Conservation (phyloP, 2,329 filamentous ascomycete species). For the Metarhizium brunneum region DNA sequence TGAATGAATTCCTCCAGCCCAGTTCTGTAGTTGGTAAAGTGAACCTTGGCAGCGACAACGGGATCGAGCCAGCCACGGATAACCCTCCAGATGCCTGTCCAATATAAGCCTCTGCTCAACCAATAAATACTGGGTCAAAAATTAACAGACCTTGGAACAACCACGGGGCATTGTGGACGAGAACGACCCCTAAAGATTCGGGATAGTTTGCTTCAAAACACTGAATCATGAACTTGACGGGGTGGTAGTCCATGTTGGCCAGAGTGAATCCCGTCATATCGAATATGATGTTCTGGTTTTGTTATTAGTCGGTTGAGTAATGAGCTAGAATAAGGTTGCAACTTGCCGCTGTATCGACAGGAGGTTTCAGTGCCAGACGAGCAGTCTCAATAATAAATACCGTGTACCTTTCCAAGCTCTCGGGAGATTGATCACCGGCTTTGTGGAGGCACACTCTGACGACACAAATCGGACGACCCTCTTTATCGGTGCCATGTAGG, state of each 20-base stretch:
- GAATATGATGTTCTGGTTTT: conserved; percentile 71
- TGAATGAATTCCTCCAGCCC: conserved; percentile 74
- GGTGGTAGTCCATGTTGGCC: conserved; percentile 96
- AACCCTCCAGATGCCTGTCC: conserved; percentile 81
- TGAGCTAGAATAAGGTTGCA: background rate
- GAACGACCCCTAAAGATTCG: conserved; percentile 77
- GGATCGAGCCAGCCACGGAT: conserved; percentile 95
- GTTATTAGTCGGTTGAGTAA: background rate
- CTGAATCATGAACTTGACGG: conserved; percentile 99
- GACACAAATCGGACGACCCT: conserved; percentile 76
- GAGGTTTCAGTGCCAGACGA: conserved; percentile 68
- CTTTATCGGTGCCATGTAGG: conserved; percentile 77
- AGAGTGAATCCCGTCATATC: conserved; percentile 92
- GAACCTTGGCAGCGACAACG: conserved; percentile 86
- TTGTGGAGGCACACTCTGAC: conserved; percentile 77
- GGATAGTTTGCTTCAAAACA: conserved; percentile 99
- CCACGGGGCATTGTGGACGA: conserved; percentile 96
- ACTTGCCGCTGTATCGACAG: conserved; percentile 85
- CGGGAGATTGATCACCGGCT: conserved; percentile 71
- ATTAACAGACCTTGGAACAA: conserved; percentile 68
- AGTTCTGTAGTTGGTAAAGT: conserved; percentile 76
- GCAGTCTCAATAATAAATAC: conserved; percentile 92
- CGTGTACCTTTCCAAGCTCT: conserved; percentile 78
- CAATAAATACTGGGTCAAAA: conserved; percentile 2
- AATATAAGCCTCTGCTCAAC: conserved; percentile 2